These are phyloP conservation scores for Penicillium sp. DNA, from an alignment of 2,329 filamentous ascomycete species.

Conservation along the genomic window DNA sequence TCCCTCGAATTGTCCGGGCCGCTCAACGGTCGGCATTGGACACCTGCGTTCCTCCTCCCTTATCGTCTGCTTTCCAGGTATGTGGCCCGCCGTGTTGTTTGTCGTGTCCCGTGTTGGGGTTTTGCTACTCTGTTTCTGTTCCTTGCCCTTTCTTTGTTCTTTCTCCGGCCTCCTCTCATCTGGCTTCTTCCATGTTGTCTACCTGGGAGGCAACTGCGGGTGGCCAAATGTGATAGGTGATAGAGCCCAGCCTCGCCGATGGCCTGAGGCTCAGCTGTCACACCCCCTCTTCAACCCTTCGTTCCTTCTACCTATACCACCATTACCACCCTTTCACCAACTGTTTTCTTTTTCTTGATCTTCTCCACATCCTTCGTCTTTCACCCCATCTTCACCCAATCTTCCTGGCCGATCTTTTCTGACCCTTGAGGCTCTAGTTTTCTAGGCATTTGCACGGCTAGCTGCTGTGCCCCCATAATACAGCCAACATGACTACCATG, in stretches of 20 bases:
- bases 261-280: constrained; percentile 24
- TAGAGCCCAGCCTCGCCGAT: constrained; percentile 15
- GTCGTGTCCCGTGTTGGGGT: neutral
- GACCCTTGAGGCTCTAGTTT: constrained; percentile 13
- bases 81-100: neutral
- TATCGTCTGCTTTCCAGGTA: constrained; percentile 5
- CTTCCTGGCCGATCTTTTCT: constrained; percentile 6
- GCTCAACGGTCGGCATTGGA: constrained; percentile 23
- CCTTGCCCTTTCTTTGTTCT: neutral
- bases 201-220: constrained; percentile 8
- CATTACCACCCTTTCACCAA: constrained; percentile 14
- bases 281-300: constrained; percentile 12
- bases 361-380: constrained; percentile 1
- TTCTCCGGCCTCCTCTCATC: neutral
- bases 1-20: constrained; percentile 7
- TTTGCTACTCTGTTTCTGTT: neutral
- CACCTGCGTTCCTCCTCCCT: constrained; percentile 12
- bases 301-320: constrained; percentile 6
- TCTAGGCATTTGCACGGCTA: constrained; percentile 29
- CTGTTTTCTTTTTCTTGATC: constrained; percentile 4
- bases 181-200: constrained; percentile 1
- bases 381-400: neutral
- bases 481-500: constrained; percentile 43
- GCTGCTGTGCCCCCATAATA: constrained; percentile 31
- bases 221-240: constrained; percentile 15